These are phyloP conservation scores for Alternaria consortialis DNA, from an alignment of 2,329 filamentous ascomycete genomes.

Conservation along the genomic window DNA sequence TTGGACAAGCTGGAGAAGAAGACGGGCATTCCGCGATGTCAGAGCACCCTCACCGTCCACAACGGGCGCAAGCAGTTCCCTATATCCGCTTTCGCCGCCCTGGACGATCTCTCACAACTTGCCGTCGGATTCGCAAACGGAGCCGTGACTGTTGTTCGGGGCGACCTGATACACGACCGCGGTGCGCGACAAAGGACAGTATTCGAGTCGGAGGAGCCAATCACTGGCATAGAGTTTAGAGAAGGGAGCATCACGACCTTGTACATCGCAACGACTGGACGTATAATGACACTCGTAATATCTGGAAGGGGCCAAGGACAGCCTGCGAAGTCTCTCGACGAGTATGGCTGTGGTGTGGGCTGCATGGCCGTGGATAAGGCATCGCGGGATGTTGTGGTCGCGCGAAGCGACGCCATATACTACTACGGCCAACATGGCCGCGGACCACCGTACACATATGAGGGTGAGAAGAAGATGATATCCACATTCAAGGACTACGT, in stretches of 20 bases:
- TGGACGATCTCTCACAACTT: conserved; percentile 89
- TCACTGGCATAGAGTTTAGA: conserved; percentile 87
- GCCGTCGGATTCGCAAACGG: conserved; percentile 97
- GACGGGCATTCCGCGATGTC: conserved; percentile 85
- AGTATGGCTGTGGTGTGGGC: conserved; percentile 87
- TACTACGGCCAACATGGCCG: conserved; percentile 87
- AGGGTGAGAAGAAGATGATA: conserved; percentile 86
- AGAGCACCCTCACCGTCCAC: conserved; percentile 84
- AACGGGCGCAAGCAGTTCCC: conserved; percentile 94
- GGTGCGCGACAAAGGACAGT: conserved; percentile 94
- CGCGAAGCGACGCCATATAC: conserved; percentile 93
- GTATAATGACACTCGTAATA: conserved; percentile 86
- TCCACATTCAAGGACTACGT: conserved; percentile 85
- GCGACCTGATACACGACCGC: conserved; percentile 93
- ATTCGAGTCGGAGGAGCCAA: conserved; percentile 94
- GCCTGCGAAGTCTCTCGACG: conserved; percentile 86
- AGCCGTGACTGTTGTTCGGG: conserved; percentile 89
- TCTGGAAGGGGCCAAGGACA: conserved; percentile 89
- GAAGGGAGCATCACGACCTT: conserved; percentile 74
- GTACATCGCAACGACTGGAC: conserved; percentile 89
- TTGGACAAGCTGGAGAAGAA: conserved; percentile 94
- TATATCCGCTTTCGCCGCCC: conserved; percentile 88
- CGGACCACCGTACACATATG: conserved; percentile 88
- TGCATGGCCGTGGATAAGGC: conserved; percentile 89
- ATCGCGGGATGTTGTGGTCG: conserved; percentile 88